A percentile compares a stretch with the other conserved stretches of the same genome.
Evolutionary conservation across 192 early-diverging fungal genomes (phyloP).

Genomic region (Backusella psychrophila): DNA sequence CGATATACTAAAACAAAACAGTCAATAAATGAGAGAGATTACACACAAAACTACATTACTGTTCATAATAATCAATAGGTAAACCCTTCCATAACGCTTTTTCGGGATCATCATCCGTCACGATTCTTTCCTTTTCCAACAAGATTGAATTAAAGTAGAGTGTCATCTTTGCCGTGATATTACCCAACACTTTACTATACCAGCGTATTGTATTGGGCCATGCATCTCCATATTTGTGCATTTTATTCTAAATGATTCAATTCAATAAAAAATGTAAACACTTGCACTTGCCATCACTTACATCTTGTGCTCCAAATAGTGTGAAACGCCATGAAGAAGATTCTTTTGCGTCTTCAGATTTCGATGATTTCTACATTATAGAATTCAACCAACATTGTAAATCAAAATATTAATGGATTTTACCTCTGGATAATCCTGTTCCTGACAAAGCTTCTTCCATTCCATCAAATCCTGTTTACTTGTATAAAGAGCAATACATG

Average conservation of each 20-base stretch:
- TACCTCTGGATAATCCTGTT: slow-evolving; percentile 50
- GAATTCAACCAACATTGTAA: no score
- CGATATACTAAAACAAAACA: slow-evolving; percentile 29
- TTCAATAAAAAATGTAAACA: not conserved
- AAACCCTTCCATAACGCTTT: slow-evolving; percentile 43
- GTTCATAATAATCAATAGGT: slow-evolving; percentile 42
- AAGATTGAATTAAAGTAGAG: slow-evolving; percentile 49
- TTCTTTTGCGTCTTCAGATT: slow-evolving; percentile 18
- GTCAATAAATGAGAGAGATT: not conserved
- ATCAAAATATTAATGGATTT: no score
- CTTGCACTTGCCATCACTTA: not conserved
- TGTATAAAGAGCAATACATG: slow-evolving; percentile 38
- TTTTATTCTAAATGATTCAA: slow-evolving; percentile 20
- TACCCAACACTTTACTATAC: slow-evolving; percentile 41
- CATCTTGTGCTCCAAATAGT: slow-evolving; percentile 15
- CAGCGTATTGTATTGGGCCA: slow-evolving; percentile 43
- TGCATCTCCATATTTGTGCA: slow-evolving; percentile 27
- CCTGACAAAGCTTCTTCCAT: slow-evolving; percentile 39
- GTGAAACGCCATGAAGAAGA: slow-evolving; percentile 2
- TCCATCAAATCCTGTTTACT: slow-evolving; percentile 35
- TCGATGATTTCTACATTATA: slow-evolving; percentile 18
- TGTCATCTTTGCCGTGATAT: slow-evolving; percentile 49
- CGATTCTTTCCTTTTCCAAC: slow-evolving; percentile 44
- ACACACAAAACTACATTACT: slow-evolving; percentile 27
- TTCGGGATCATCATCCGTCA: slow-evolving; percentile 39